Evolutionary conservation across 176 grass and related monocot species (phyloP).

Genomic region (Pontederia paniculata): DNA sequence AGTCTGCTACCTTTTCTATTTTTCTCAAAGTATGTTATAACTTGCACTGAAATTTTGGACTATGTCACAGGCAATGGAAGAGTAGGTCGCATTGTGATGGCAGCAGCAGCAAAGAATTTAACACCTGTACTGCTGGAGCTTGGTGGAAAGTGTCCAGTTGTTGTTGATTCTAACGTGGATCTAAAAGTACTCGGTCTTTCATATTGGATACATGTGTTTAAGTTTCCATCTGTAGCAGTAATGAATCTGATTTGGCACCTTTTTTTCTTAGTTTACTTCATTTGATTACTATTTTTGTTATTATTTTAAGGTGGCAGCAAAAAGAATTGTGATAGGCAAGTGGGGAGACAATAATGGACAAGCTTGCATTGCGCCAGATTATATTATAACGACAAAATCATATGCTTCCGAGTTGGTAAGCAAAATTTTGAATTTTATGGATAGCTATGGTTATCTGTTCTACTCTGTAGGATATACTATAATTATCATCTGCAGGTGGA

Average conservation of each 20-base stretch:
- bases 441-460: background rate
- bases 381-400: slow-evolving; percentile 86
- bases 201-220: background rate
- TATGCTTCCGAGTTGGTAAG: slow-evolving; percentile 68
- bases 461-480: slow-evolving; percentile 8
- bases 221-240: background rate
- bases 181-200: slow-evolving; percentile 42
- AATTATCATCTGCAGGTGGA: slow-evolving; percentile 33
- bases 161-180: too few species aligned
- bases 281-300: background rate
- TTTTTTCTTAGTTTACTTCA: background rate
- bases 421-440: background rate
- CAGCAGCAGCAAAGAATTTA: too few species aligned
- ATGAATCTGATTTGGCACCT: background rate
- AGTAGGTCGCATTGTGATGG: too few species aligned
- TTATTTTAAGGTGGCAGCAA: slow-evolving; percentile 42
- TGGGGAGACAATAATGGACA: slow-evolving; percentile 96
- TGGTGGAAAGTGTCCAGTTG: too few species aligned
- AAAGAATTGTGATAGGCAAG: slow-evolving; percentile 76
- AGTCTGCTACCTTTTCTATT: too few species aligned
- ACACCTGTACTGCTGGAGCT: too few species aligned
- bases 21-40: too few species aligned
- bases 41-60: too few species aligned
- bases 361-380: slow-evolving; percentile 91
- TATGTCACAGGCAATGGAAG: too few species aligned